These are phyloP conservation scores for Cercis canadensis DNA, from an alignment of 306 rosid species.

Conservation along the genomic window DNA sequence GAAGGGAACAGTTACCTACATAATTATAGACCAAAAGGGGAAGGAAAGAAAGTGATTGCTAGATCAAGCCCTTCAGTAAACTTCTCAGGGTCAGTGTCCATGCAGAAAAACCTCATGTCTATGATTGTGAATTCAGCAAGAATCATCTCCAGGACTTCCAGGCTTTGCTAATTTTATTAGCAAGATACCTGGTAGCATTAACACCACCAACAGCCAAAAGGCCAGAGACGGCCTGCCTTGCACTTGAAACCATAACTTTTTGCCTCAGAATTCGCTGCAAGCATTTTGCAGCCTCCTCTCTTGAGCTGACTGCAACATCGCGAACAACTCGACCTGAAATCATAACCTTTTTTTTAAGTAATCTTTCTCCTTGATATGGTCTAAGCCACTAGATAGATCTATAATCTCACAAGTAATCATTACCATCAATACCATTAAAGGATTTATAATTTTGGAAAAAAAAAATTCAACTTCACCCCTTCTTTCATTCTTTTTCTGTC, in stretches of 20 bases:
- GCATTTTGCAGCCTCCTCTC: slow-evolving; percentile 77
- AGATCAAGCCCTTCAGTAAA: slow-evolving; percentile 23
- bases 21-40: too few species aligned
- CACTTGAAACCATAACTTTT: slow-evolving; percentile 85
- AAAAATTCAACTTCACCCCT: too few species aligned
- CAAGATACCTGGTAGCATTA: slow-evolving; percentile 67
- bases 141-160: slow-evolving; percentile 76
- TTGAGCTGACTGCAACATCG: slow-evolving; percentile 54
- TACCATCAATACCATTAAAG: too few species aligned
- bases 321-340: slow-evolving; percentile 55
- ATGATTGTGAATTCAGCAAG: slow-evolving; percentile 11
- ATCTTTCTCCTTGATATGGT: slow-evolving; percentile 23
- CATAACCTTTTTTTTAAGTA: neutral
- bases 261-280: slow-evolving; percentile 68
- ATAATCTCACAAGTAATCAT: too few species aligned
- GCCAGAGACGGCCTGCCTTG: slow-evolving; percentile 88
- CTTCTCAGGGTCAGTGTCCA: slow-evolving; percentile 15
- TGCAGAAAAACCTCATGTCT: slow-evolving; percentile 2
- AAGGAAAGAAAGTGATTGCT: too few species aligned
- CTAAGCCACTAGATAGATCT: too few species aligned
- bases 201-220: slow-evolving; percentile 77
- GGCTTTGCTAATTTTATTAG: slow-evolving; percentile 71
- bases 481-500: too few species aligned
- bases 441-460: too few species aligned
- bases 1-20: neutral